These are phyloP conservation scores for Eleusine indica DNA, from an alignment of 176 grass and related monocot genomes.

Conservation along the genomic window DNA sequence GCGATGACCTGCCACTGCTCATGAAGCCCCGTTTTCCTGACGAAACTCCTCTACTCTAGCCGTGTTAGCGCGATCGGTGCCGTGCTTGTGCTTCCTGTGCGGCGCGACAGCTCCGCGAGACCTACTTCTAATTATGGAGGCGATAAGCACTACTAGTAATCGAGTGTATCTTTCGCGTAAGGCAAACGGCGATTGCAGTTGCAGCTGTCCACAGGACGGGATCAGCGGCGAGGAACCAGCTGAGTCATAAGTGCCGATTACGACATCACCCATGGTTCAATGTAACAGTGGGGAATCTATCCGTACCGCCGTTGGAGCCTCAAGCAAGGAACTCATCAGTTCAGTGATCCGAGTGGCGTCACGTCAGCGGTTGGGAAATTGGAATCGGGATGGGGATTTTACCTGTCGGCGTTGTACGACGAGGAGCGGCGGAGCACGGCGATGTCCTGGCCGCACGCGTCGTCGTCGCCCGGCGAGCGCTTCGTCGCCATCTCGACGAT, in stretches of 20 bases:
- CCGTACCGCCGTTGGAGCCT: not conserved
- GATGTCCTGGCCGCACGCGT: slow-evolving; percentile 23
- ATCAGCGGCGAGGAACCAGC: slow-evolving; percentile 6
- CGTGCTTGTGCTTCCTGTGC: not conserved
- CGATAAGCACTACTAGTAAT: not conserved
- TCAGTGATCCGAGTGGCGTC: not conserved
- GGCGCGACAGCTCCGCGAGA: slow-evolving; percentile 45
- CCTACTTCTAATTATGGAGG: slow-evolving; percentile 41
- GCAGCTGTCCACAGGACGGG: not conserved
- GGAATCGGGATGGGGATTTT: not conserved
- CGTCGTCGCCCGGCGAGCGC: slow-evolving; percentile 22
- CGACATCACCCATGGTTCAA: slow-evolving; percentile 28
- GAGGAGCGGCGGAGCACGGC: slow-evolving; percentile 68
- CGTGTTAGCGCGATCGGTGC: slow-evolving; percentile 15
- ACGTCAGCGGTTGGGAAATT: not conserved
- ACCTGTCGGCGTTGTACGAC: slow-evolving; percentile 82
- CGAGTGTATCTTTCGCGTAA: slow-evolving; percentile 27
- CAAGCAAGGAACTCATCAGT: not conserved
- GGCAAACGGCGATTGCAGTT: not conserved
- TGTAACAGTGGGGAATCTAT: slow-evolving; percentile 26
- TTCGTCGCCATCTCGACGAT: slow-evolving; percentile 61
- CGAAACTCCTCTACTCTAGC: slow-evolving; percentile 2
- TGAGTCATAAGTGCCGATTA: slow-evolving; percentile 30
- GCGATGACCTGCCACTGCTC: not conserved
- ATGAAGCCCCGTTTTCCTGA: slow-evolving; percentile 8